Conservation (phyloP, 2,329 filamentous ascomycete genomes). For the Corynespora cassiicola region DNA sequence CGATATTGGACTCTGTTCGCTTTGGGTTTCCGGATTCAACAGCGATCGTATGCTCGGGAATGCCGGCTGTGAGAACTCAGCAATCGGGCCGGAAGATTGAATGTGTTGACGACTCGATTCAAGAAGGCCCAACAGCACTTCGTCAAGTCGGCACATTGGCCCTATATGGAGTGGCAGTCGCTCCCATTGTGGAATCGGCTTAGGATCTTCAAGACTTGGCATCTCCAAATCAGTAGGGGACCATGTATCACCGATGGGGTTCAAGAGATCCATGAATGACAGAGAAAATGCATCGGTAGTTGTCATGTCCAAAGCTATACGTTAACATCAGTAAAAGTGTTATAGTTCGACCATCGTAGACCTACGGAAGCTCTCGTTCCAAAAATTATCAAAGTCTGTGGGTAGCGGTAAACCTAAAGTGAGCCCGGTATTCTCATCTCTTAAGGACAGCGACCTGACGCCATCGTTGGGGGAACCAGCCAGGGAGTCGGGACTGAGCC, state of each 20-base stretch:
- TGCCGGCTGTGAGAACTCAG: slow-evolving; percentile 5
- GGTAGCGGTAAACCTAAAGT: slow-evolving; percentile 8
- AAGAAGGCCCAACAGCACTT: slow-evolving; percentile 6
- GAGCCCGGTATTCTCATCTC: slow-evolving; percentile 7
- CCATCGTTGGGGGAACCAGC: not conserved
- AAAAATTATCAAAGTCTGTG: slow-evolving; percentile 6
- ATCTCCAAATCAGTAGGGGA: not conserved
- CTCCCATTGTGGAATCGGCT: slow-evolving; percentile 7
- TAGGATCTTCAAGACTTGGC: not conserved
- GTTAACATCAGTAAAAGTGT: not conserved
- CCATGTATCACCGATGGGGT: too few species aligned
- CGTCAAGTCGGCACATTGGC: slow-evolving; percentile 12
- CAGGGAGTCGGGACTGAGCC: too few species aligned
- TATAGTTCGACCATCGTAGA: not conserved
- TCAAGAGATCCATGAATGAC: slow-evolving; percentile 6
- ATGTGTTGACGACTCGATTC: slow-evolving; percentile 3
- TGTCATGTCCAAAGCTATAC: not conserved
- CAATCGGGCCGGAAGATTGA: not conserved
- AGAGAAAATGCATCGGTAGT: slow-evolving; percentile 1
- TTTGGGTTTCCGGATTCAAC: slow-evolving; percentile 11
- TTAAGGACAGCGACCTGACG: slow-evolving; percentile 1
- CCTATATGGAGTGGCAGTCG: slow-evolving; percentile 10
- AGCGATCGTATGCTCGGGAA: slow-evolving; percentile 10
- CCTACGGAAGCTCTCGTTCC: slow-evolving; percentile 7
- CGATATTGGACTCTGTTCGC: slow-evolving; percentile 9